Conservation (phyloP, 352 stramenopile species). For the Blastocystis sp. region DNA sequence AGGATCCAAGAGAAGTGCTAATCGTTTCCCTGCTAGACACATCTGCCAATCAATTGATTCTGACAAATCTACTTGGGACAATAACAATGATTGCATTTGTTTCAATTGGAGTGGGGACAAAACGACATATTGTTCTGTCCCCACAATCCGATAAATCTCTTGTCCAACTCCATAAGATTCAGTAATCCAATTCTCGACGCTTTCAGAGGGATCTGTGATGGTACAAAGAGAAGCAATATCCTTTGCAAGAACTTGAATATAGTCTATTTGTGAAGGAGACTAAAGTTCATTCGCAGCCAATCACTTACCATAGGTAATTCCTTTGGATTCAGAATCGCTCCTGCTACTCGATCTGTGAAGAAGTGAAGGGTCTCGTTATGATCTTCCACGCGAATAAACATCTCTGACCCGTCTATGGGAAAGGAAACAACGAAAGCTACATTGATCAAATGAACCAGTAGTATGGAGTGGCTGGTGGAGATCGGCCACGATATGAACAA, state of each 20-base stretch:
- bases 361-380: conserved; percentile 29
- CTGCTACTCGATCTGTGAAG: conserved; percentile 39
- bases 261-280: background rate
- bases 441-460: background rate
- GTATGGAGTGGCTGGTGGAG: conserved; percentile 45
- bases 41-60: background rate
- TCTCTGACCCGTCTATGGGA: background rate
- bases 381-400: background rate
- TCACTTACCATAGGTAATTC: background rate
- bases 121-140: background rate
- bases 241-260: background rate
- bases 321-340: conserved; percentile 5
- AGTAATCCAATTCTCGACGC: background rate
- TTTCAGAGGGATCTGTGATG: background rate
- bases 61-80: background rate
- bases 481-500: conserved; percentile 47
- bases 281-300: too few relatives aligned
- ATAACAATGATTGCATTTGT: background rate
- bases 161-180: background rate
- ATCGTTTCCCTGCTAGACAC: conserved; percentile 14
- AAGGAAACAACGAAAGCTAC: background rate
- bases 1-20: background rate
- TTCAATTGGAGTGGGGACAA: background rate
- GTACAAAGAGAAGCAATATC: background rate
- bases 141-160: background rate